Evolutionary conservation across 352 stramenopile genomes (phyloP), one percentile per base, ranked within the genome.

Genomic region (Pythium biforme): DNA sequence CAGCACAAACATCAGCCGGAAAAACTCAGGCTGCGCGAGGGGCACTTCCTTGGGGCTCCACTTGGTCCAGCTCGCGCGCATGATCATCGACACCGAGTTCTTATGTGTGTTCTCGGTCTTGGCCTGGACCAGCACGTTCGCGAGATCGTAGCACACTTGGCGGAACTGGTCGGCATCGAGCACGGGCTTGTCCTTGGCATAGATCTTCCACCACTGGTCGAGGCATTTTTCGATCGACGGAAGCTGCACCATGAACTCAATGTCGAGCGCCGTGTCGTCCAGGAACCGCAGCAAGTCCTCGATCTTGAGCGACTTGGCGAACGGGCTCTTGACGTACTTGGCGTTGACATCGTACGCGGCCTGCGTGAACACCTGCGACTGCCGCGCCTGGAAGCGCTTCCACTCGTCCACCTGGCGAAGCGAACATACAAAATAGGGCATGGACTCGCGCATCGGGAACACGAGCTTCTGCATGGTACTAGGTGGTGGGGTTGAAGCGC

Each of bases 181-280:
- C 6, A 33, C 55, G 2, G 68, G 48, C 15, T 73, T 72, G 33
- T 76, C 71, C 6, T 71, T 77, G 7, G 71, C 70, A 33, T 90
- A 89, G 11, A 86, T 26, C 9, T 65, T 68, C 78, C 78, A 88
- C 83, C 83, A 95, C 49, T 78, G 78, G 6, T 83, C 75, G 1
- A 93, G 66, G 48, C 81, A 91, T 51, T 84, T 85, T 34, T 95
- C 82, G 43, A 95, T 93, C 25, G 83, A 93, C 46, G 86, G 86
- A 12, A 95, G 60, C 52, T 90, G 81, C 48, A 89, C 78, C 79
- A 92, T 90, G 39, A 92, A 93, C 52, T 90, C 85, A 47, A 92
- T 89, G 56, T 95, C 83, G 33, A 92, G 51, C 20, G 75, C 71
- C 2, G 82, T 90, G 55, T 92, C 83, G 40, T 89, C 80, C 31